These are phyloP conservation scores for Anisodus tanguticus DNA, from an alignment of 257 asterid species.

Conservation along the genomic window DNA sequence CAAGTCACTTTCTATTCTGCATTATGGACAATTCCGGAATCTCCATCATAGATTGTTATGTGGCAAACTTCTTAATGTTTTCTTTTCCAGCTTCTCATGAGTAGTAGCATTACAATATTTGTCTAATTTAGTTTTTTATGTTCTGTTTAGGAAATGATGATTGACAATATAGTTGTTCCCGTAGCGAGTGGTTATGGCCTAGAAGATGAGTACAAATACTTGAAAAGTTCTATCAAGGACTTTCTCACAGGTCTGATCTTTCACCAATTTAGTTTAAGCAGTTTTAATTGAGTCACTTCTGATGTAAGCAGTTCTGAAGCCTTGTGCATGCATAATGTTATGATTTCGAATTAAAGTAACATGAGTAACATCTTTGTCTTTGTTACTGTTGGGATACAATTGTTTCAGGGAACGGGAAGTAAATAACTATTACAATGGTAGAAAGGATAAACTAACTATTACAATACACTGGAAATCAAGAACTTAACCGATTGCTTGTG, in stretches of 20 bases:
- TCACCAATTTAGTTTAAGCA: not conserved
- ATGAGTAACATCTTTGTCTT: not conserved
- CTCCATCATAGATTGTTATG: not conserved
- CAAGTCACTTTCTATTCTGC: not conserved
- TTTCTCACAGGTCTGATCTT: constrained; percentile 63
- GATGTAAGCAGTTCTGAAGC: not conserved
- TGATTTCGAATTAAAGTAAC: not conserved
- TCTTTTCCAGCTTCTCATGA: constrained; percentile 12
- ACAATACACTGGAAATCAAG: too few species aligned
- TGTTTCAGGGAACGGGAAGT: too few species aligned
- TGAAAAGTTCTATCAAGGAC: constrained; percentile 78
- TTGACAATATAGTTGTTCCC: constrained; percentile 76
- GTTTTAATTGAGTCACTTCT: not conserved
- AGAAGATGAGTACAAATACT: constrained; percentile 71
- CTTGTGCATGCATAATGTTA: not conserved
- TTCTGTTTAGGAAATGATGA: constrained; percentile 69
- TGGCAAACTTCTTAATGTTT: not conserved
- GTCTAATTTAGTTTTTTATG: not conserved
- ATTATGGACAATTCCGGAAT: not conserved
- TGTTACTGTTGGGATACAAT: too few species aligned
- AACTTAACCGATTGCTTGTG: too few species aligned
- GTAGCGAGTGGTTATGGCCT: constrained; percentile 74
- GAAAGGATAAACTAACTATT: too few species aligned
- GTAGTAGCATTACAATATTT: not conserved
- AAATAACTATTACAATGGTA: too few species aligned